Evolutionary conservation across 2,329 filamentous ascomycete species (phyloP), one percentile per base, ranked within the genome.

Genomic region (Spiromastix sp.): DNA sequence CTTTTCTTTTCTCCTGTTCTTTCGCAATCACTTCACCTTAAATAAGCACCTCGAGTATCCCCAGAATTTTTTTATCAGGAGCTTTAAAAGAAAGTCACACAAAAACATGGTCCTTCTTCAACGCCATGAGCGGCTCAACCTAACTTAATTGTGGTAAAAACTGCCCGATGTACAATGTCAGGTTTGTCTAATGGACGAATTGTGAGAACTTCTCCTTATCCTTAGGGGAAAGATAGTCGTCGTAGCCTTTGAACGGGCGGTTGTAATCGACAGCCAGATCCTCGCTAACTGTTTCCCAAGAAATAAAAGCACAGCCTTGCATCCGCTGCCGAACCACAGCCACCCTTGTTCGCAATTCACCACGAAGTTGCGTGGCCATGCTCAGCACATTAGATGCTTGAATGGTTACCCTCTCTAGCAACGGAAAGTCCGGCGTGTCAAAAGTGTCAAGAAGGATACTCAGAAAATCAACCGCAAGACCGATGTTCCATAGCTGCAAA

Each of bases 401-500:
- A 13, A 38, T 5, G 4, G 17, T 15, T 18, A 38, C n/a, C 11
- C 7, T 19, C 12, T 15, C n/a, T 9, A 27, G 30, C 20, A 25
- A 18, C 8, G 33, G 33, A 29, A 29, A 38, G 16, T 33, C 29
- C 3, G 29, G 4, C 7, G 26, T 20, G 13, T 8, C 20, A 21
- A 32, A 16, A 18, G 11, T n/a, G 7, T 12, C 21, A 15, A 37
- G 19, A 10, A 38, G 13, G 4, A 13, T n/a, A 3, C 16, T 30
- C 30, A 38, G 18, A n/a, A 38, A 33, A n/a, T 24, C 20, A 8
- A 18, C 22, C 4, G 36, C 30, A 28, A 38, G 17, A 20, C 8
- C 8, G 11, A 38, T 29, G 25, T 30, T 19, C 29, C 29, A 26
- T 5, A 2, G 10, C 6, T 22, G 29, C 10, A 31, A n/a, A 15